Conservation (phyloP, 495 filamentous ascomycete genomes). For the Neurospora sp. region DNA sequence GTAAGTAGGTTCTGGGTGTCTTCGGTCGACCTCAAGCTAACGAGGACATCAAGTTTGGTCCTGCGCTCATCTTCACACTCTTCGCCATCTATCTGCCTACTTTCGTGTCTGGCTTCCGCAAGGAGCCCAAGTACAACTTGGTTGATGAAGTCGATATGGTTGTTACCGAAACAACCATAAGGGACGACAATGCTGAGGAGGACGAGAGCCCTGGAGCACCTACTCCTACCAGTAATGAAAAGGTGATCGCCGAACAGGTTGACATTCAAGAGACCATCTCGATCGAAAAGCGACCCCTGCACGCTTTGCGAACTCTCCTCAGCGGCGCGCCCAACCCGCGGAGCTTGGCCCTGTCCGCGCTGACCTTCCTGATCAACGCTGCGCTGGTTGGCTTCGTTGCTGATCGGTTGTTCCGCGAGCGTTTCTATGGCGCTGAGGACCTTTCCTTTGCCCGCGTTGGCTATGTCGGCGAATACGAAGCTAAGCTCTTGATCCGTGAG, state of each 20-base stretch:
- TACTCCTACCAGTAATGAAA: not conserved
- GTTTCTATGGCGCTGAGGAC: conserved; percentile 59
- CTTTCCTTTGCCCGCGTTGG: conserved; percentile 77
- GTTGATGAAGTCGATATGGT: conserved; percentile 53
- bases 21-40: not conserved
- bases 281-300: conserved; percentile 25
- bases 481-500: conserved; percentile 76
- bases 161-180: conserved; percentile 40
- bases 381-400: conserved; percentile 52
- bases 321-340: conserved; percentile 66
- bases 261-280: conserved; percentile 43
- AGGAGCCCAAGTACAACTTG: conserved; percentile 48
- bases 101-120: conserved; percentile 48
- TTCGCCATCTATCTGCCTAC: conserved; percentile 64
- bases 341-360: conserved; percentile 42
- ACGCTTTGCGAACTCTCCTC: conserved; percentile 51
- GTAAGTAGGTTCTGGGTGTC: conserved; percentile 17
- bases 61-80: conserved; percentile 56
- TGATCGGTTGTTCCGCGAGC: conserved; percentile 65
- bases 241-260: conserved; percentile 34
- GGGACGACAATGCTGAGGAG: conserved; percentile 16
- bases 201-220: conserved; percentile 9
- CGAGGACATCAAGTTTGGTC: conserved; percentile 39
- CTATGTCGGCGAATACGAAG: conserved; percentile 71
- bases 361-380: conserved; percentile 62